Conservation (phyloP, 2,329 filamentous ascomycete genomes). For the Pyricularia grisea region DNA sequence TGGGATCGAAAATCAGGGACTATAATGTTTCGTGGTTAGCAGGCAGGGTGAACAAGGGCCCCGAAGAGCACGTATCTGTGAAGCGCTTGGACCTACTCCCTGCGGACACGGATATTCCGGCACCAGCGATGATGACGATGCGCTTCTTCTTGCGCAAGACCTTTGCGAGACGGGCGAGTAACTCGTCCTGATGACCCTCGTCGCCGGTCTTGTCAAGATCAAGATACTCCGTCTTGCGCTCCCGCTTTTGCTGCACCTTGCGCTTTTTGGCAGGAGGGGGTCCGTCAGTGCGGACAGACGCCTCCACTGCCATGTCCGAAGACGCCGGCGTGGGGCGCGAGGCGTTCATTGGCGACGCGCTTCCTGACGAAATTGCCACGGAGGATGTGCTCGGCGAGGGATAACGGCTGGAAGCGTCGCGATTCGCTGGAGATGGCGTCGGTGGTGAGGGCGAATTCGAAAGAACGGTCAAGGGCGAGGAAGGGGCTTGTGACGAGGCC, state of each 20-base stretch:
- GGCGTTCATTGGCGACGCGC: conserved; percentile 40
- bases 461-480: conserved; percentile 45
- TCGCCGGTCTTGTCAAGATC: conserved; percentile 51
- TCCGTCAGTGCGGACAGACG: conserved; percentile 39
- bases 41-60: conserved; percentile 8
- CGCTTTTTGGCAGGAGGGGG: conserved; percentile 68
- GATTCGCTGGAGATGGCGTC: conserved; percentile 26
- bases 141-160: conserved; percentile 83
- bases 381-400: conserved; percentile 39
- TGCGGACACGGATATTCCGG: conserved; percentile 92
- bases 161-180: conserved; percentile 63
- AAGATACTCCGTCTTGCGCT: conserved; percentile 67
- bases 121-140: conserved; percentile 92
- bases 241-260: conserved; percentile 45
- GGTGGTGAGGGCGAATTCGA: conserved; percentile 43
- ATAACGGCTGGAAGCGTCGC: conserved; percentile 34
- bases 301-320: conserved; percentile 7
- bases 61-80: background rate
- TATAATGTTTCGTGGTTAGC: conserved; percentile 19
- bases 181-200: conserved; percentile 41
- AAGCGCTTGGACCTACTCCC: conserved; percentile 54
- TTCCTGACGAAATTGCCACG: conserved; percentile 30
- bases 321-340: conserved; percentile 24
- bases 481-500: conserved; percentile 21
- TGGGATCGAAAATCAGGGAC: conserved; percentile 95